Evolutionary conservation across 495 filamentous ascomycete species (phyloP).

Genomic region (Clavariopsis aquatica): DNA sequence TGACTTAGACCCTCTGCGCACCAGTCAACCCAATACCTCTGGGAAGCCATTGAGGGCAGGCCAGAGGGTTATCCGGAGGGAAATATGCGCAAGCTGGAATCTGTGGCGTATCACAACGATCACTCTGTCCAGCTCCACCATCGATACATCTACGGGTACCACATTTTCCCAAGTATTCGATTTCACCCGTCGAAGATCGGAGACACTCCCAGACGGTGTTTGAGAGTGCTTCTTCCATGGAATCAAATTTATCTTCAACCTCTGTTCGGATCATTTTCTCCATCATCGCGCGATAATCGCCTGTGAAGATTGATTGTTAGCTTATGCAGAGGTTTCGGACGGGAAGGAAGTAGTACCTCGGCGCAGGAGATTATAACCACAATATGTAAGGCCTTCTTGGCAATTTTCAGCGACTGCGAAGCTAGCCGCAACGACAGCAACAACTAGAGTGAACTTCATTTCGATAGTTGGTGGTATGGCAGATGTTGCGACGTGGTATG

Average conservation of each 20-base stretch:
- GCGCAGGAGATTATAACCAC: slow-evolving; percentile 3
- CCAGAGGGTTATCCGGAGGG: neutral
- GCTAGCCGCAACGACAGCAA: neutral
- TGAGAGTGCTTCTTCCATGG: neutral
- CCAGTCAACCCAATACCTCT: neutral
- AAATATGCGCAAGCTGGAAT: neutral
- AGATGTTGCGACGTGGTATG: neutral
- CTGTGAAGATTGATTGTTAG: neutral
- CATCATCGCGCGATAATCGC: neutral
- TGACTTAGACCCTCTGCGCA: no score
- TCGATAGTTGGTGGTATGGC: neutral
- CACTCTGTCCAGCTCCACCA: neutral
- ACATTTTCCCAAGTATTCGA: neutral
- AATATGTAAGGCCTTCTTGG: neutral
- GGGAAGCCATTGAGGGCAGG: neutral
- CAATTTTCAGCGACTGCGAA: slow-evolving; percentile 5
- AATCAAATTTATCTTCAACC: neutral
- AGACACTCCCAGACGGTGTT: neutral
- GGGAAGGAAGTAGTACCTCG: neutral
- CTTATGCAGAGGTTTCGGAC: neutral
- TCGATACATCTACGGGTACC: neutral
- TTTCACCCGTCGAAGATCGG: neutral
- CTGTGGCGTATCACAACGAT: neutral
- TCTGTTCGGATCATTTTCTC: neutral
- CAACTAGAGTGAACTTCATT: slow-evolving; percentile 8